phyloP scores from a whole-genome alignment of 164 flowering plant genomes.

The Aristolochia californica region DNA sequence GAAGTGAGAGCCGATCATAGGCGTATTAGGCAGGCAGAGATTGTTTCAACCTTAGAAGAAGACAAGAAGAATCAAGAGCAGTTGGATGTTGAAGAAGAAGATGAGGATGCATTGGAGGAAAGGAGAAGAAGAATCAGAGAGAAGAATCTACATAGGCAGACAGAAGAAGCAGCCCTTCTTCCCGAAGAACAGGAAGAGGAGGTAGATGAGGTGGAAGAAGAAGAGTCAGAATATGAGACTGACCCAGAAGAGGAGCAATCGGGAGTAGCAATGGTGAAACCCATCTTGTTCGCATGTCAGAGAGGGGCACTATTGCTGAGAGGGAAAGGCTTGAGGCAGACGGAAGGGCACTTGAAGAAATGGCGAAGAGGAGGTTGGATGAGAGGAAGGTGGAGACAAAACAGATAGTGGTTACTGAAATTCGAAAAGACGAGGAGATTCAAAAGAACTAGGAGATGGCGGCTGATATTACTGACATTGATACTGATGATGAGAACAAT shows the following conservation, averaged over 20 bases:
- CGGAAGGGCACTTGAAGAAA: slow-evolving; percentile 60
- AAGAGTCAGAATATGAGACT: slow-evolving; percentile 89
- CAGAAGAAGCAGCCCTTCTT: slow-evolving; percentile 41
- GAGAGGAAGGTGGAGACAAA: slow-evolving; percentile 67
- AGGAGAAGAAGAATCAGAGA: slow-evolving; percentile 61
- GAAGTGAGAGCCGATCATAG: slow-evolving; percentile 73
- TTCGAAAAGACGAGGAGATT: slow-evolving; percentile 57
- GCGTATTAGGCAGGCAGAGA: slow-evolving; percentile 83
- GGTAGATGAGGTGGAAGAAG: slow-evolving; percentile 59
- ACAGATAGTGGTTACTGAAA: slow-evolving; percentile 65
- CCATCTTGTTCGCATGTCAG: slow-evolving; percentile 73
- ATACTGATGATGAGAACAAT: slow-evolving; percentile 78
- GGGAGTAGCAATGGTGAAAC: slow-evolving; percentile 70
- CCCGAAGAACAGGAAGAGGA: slow-evolving; percentile 54
- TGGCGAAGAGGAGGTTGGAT: slow-evolving; percentile 40
- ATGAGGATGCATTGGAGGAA: slow-evolving; percentile 75
- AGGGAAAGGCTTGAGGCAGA: slow-evolving; percentile 77
- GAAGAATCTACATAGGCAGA: slow-evolving; percentile 36
- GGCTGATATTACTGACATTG: slow-evolving; percentile 64
- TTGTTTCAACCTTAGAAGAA: slow-evolving; percentile 72
- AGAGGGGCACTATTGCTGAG: slow-evolving; percentile 78
- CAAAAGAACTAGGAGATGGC: slow-evolving; percentile 57
- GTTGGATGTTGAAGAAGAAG: slow-evolving; percentile 57
- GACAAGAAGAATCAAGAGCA: slow-evolving; percentile 58
- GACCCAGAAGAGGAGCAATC: slow-evolving; percentile 70